A percentile compares a stretch with the other conserved stretches of the same genome.
These are phyloP conservation scores for Fraxinus velutina DNA, from an alignment of 305 asterid genomes.

Conservation along the genomic window DNA sequence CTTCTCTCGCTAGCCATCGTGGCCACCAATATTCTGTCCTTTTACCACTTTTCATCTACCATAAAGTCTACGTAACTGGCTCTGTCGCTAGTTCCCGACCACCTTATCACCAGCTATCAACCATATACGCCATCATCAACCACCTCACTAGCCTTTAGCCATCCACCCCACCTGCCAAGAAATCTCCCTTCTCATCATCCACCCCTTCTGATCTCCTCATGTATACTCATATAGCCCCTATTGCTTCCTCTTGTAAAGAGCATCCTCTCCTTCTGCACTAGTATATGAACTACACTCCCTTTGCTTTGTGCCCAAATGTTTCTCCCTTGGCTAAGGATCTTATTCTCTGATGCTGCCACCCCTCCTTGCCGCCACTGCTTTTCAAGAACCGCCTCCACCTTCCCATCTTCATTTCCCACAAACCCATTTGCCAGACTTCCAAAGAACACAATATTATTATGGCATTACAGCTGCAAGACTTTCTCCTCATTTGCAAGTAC, in stretches of 20 bases:
- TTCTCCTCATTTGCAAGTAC: constrained; percentile 57
- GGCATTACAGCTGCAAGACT: constrained; percentile 55
- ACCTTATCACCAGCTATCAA: constrained; percentile 87
- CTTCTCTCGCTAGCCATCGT: constrained; percentile 81
- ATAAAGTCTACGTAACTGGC: constrained; percentile 51
- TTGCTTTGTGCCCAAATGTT: constrained; percentile 67
- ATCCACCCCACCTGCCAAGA: constrained; percentile 34
- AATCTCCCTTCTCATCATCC: constrained; percentile 14
- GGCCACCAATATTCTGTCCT: constrained; percentile 91
- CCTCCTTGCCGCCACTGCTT: constrained; percentile 92
- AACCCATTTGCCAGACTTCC: constrained; percentile 68
- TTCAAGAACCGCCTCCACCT: constrained; percentile 48
- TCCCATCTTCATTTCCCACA: constrained; percentile 41
- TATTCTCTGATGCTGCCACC: constrained; percentile 83
- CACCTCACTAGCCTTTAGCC: constrained; percentile 78
- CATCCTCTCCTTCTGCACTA: constrained; percentile 62
- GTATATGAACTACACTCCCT: constrained; percentile 86
- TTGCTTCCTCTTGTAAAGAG: constrained; percentile 78
- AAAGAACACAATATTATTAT: constrained; percentile 52
- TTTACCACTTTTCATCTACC: constrained; percentile 92
- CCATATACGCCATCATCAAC: constrained; percentile 89
- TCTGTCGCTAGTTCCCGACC: constrained; percentile 67
- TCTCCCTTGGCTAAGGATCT: constrained; percentile 59
- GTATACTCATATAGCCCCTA: constrained; percentile 70
- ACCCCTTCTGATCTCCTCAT: constrained; percentile 77